phyloP scores from a whole-genome alignment of 345 rosid species.

The Camelina neglecta region DNA sequence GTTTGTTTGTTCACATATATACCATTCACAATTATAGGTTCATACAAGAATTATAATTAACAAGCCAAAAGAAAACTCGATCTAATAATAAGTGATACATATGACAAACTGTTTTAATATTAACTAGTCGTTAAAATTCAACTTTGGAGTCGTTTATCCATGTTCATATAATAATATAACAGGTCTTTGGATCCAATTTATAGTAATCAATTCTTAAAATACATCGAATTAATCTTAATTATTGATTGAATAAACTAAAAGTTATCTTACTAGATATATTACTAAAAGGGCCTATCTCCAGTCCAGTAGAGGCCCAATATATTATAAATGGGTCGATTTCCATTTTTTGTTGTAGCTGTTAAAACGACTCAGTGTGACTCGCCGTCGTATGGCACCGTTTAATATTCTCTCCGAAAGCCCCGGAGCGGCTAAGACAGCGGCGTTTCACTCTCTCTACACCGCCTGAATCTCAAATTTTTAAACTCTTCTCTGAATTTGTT shows the following conservation, averaged over 20 bases:
- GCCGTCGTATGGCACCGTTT: constrained; percentile 32
- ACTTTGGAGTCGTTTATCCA: background rate
- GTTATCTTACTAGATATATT: background rate
- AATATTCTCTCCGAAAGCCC: constrained; percentile 5
- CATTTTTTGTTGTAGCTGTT: too few relatives aligned
- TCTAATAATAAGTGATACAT: constrained; percentile 14
- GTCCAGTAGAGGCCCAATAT: constrained; percentile 11
- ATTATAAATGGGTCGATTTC: background rate
- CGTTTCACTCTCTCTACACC: constrained; percentile 15
- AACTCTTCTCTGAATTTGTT: background rate
- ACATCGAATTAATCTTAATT: background rate
- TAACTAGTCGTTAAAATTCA: background rate
- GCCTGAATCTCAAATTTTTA: background rate
- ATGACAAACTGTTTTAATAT: constrained; percentile 19
- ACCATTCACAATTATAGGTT: constrained; percentile 35
- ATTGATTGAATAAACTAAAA: background rate
- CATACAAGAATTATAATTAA: background rate
- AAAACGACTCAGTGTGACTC: constrained; percentile 22
- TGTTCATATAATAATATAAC: background rate
- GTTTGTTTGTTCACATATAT: constrained; percentile 10
- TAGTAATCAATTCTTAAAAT: background rate
- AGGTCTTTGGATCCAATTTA: background rate
- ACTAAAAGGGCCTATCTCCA: background rate
- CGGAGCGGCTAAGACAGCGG: constrained; percentile 19
- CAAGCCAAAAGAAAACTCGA: background rate